phyloP scores from a whole-genome alignment of 345 rosid species.

The Turnera subulata region DNA sequence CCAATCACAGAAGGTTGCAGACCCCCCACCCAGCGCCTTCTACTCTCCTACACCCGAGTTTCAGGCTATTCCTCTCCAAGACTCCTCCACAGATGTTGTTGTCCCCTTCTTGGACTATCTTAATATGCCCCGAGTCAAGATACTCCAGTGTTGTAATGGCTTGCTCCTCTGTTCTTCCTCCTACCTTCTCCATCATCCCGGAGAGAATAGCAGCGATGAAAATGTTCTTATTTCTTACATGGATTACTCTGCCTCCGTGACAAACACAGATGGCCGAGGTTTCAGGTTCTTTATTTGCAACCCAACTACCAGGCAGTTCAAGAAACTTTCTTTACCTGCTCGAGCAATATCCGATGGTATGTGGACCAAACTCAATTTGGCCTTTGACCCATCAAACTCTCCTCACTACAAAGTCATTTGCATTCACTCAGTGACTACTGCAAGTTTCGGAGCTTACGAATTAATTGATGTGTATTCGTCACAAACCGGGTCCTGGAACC shows the following conservation, averaged over 20 bases:
- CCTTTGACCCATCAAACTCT: not conserved
- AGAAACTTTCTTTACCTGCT: not conserved
- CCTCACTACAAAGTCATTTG: not conserved
- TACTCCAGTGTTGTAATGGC: slow-evolving; percentile 6
- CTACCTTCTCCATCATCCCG: too few relatives aligned
- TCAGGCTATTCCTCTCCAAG: slow-evolving; percentile 6
- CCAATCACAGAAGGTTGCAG: not conserved
- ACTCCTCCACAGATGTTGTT: not conserved
- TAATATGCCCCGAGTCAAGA: slow-evolving; percentile 6
- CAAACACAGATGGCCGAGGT: not conserved
- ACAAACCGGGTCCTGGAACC: not conserved
- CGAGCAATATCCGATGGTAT: too few relatives aligned
- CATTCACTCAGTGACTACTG: not conserved
- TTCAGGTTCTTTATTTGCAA: not conserved
- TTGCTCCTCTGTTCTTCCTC: not conserved
- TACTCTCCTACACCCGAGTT: not conserved
- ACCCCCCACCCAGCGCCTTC: not conserved
- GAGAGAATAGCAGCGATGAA: not conserved
- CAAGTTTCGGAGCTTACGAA: not conserved
- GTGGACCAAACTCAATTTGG: not conserved
- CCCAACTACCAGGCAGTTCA: not conserved
- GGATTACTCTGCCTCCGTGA: not conserved
- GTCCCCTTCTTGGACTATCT: slow-evolving; percentile 15
- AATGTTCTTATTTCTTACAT: not conserved
- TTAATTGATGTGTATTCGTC: not conserved